Evolutionary conservation across 305 asterid species (phyloP).

Genomic region (Fraxinus angustifolia): DNA sequence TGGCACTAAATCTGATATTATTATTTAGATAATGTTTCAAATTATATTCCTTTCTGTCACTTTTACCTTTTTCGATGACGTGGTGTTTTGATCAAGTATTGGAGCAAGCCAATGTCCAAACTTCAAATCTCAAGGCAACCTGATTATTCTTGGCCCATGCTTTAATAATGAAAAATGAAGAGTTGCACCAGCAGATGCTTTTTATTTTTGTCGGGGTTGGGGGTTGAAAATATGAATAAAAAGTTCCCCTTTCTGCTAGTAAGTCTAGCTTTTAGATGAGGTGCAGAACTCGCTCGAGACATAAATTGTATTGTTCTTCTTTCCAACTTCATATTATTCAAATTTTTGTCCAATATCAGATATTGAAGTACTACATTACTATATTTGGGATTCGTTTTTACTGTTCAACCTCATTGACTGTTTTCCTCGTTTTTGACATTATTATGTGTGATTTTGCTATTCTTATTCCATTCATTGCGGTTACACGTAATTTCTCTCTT

Average conservation of each 20-base stretch:
- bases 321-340: not conserved
- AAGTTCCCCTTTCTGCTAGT: not conserved
- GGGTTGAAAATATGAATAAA: not conserved
- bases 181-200: not conserved
- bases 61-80: not conserved
- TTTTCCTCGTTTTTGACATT: not conserved
- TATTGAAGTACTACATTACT: not conserved
- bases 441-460: not conserved
- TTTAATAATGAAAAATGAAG: not conserved
- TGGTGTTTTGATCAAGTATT: not conserved
- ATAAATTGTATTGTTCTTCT: not conserved
- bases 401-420: not conserved
- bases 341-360: not conserved
- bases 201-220: not conserved
- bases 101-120: not conserved
- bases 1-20: not conserved
- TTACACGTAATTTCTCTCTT: not conserved
- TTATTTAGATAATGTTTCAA: not conserved
- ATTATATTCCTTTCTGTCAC: not conserved
- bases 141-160: not conserved
- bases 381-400: not conserved
- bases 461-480: not conserved
- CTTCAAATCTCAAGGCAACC: not conserved
- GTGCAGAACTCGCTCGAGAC: not conserved
- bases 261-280: not conserved